Evolutionary conservation across 2,329 filamentous ascomycete genomes (phyloP).

Genomic region (Pyrenochaeta sp.): DNA sequence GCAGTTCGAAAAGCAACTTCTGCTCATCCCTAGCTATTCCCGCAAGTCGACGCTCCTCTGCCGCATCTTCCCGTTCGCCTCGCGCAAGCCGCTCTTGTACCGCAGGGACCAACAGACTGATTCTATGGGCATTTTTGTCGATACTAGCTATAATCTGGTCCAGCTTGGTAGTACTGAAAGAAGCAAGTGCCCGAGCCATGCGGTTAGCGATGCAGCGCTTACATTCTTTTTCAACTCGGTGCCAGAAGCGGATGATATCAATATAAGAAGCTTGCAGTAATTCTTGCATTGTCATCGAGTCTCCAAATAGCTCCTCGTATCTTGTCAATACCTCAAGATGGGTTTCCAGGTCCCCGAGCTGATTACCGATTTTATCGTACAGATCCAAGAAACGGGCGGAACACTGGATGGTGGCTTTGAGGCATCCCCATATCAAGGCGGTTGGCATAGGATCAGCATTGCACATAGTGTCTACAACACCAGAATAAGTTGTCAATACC

Average conservation of each 20-base stretch:
- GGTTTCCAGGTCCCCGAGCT: background rate
- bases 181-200: constrained; percentile 1
- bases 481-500: background rate
- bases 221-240: constrained; percentile 5
- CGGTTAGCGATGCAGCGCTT: constrained; percentile 5
- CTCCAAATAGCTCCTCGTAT: constrained; percentile 4
- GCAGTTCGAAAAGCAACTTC: constrained; percentile 2
- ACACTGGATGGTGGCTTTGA: constrained; percentile 2
- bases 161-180: constrained; percentile 3
- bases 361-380: constrained; percentile 4
- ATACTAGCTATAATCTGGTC: constrained; percentile 4
- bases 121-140: constrained; percentile 3
- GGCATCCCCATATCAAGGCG: constrained; percentile 5
- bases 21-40: constrained; percentile 3
- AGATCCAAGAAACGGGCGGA: background rate
- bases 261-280: constrained; percentile 4
- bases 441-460: constrained; percentile 6
- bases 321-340: constrained; percentile 1
- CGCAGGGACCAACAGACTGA: constrained; percentile 4
- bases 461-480: constrained; percentile 3
- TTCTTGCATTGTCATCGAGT: constrained; percentile 1
- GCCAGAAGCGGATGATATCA: constrained; percentile 6
- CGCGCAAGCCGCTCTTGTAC: constrained; percentile 5
- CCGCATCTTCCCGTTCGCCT: constrained; percentile 4
- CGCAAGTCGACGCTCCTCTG: constrained; percentile 5